These are phyloP conservation scores for Corrigiola litoralis DNA, from an alignment of 179 eudicot species.

Conservation along the genomic window DNA sequence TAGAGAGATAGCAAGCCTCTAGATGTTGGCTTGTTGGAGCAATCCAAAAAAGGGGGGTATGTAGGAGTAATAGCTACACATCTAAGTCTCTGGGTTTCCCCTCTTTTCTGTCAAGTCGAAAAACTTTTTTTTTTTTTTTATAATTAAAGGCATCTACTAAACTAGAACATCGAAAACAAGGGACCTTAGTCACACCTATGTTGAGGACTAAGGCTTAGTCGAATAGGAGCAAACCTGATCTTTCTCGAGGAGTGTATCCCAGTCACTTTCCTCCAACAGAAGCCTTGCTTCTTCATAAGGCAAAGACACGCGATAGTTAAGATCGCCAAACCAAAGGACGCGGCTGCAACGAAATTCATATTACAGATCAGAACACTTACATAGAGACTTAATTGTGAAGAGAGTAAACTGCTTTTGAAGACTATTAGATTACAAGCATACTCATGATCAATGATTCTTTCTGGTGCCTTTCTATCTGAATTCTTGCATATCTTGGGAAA, in stretches of 20 bases:
- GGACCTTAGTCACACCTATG: too few relatives aligned
- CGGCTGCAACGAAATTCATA: slow-evolving; percentile 38
- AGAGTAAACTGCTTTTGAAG: background rate
- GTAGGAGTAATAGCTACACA: too few relatives aligned
- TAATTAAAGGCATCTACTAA: too few relatives aligned
- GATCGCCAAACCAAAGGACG: slow-evolving; percentile 83
- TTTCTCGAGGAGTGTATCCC: slow-evolving; percentile 71
- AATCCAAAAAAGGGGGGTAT: too few relatives aligned
- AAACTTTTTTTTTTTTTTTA: too few relatives aligned
- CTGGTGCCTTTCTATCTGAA: slow-evolving; percentile 43
- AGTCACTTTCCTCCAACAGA: slow-evolving; percentile 54
- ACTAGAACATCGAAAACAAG: too few relatives aligned
- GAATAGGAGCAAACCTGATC: slow-evolving; percentile 65
- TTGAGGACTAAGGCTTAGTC: background rate
- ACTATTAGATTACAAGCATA: slow-evolving; percentile 46
- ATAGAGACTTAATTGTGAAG: background rate
- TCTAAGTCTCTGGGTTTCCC: too few relatives aligned
- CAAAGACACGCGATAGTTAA: slow-evolving; percentile 72
- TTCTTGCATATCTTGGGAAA: slow-evolving; percentile 69
- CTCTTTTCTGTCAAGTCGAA: too few relatives aligned
- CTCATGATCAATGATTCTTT: slow-evolving; percentile 69
- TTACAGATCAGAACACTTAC: background rate
- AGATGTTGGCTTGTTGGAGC: too few relatives aligned
- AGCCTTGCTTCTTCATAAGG: slow-evolving; percentile 70
- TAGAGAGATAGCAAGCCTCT: too few relatives aligned